phyloP scores from a whole-genome alignment of 2,329 filamentous ascomycete species.

The Beauveria medogensis region DNA sequence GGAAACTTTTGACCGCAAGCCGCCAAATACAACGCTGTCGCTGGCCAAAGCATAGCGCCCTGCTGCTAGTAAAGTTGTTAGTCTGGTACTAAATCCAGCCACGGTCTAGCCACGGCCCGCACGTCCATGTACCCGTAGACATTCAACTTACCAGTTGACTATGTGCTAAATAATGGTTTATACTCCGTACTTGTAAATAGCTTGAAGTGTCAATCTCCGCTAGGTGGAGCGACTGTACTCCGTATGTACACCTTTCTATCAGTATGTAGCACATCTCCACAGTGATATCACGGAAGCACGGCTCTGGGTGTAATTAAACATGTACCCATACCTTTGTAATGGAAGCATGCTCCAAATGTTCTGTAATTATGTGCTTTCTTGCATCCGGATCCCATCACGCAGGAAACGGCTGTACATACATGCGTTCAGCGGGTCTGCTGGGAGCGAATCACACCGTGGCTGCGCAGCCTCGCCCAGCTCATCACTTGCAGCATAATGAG shows the following conservation, averaged over 20 bases:
- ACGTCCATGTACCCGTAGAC: not conserved
- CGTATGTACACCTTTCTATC: not conserved
- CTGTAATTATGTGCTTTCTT: not conserved
- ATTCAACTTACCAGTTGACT: not conserved
- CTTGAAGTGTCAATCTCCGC: not conserved
- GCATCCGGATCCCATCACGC: not conserved
- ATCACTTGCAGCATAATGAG: not conserved
- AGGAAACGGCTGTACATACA: not conserved
- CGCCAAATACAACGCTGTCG: not conserved
- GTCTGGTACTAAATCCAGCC: not conserved
- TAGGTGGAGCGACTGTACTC: not conserved
- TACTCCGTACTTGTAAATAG: not conserved
- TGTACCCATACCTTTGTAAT: constrained; percentile 1
- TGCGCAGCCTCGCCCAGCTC: not conserved
- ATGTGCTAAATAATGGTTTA: not conserved
- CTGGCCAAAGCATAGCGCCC: not conserved
- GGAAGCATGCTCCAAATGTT: not conserved
- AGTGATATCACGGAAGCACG: not conserved
- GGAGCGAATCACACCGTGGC: not conserved
- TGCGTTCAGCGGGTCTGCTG: not conserved
- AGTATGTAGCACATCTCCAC: not conserved
- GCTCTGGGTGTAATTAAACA: constrained; percentile 6
- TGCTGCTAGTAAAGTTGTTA: not conserved
- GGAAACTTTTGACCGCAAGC: not conserved
- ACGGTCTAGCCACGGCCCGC: not conserved